Conservation (phyloP, 2,329 filamentous ascomycete genomes). For the Paraconiothyrium brasiliense region DNA sequence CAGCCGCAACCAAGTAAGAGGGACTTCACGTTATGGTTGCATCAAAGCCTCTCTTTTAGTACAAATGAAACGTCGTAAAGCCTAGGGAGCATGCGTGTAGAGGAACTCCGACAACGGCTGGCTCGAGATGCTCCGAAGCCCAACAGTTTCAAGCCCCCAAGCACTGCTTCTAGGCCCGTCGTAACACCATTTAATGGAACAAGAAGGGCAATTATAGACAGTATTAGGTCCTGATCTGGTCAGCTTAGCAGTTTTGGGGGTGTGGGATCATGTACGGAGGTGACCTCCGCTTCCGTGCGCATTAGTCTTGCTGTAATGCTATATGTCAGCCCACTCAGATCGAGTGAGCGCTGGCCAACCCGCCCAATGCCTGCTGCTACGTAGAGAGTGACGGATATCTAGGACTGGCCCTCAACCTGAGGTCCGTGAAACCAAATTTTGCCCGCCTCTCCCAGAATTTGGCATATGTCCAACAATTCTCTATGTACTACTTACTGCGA, state of each 20-base stretch:
- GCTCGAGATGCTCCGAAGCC: background rate
- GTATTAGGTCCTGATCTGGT: background rate
- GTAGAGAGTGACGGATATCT: background rate
- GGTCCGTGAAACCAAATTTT: background rate
- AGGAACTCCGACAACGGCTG: too few relatives aligned
- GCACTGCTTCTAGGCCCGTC: background rate
- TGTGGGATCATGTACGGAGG: background rate
- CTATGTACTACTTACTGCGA: background rate
- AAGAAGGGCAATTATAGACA: background rate
- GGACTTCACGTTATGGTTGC: too few relatives aligned
- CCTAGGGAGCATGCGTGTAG: too few relatives aligned
- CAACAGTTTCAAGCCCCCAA: background rate
- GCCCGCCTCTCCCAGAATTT: background rate
- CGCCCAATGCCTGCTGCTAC: background rate
- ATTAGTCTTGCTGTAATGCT: background rate
- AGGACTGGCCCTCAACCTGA: background rate
- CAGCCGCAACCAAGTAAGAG: too few relatives aligned
- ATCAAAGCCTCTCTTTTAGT: too few relatives aligned
- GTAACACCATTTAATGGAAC: background rate
- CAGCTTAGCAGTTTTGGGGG: background rate
- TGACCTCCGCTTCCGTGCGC: background rate
- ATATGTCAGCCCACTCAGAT: background rate
- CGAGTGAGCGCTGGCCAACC: background rate
- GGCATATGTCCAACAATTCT: background rate
- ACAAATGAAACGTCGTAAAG: too few relatives aligned